A percentile compares a stretch with the other conserved stretches of the same genome.
phyloP scores from a whole-genome alignment of 306 rosid species.

The Senna tora region DNA sequence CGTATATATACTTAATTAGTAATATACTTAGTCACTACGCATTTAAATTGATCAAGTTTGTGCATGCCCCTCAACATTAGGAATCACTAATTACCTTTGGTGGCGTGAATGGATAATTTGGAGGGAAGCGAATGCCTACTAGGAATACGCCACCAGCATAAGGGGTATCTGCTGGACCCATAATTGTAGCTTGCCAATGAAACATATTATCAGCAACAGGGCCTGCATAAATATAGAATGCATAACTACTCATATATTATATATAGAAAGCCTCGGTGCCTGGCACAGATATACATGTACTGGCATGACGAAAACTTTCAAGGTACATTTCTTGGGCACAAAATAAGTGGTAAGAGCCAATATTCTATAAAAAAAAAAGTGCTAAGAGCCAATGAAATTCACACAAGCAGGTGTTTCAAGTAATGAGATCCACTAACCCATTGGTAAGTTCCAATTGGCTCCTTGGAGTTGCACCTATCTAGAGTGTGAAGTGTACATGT shows the following conservation, averaged over 20 bases:
- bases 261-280: background rate
- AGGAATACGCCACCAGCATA: conserved; percentile 57
- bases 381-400: too few relatives aligned
- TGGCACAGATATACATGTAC: background rate
- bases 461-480: too few relatives aligned
- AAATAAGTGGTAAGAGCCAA: background rate
- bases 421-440: too few relatives aligned
- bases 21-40: too few relatives aligned
- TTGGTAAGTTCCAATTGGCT: too few relatives aligned
- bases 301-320: background rate
- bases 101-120: conserved; percentile 64
- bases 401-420: background rate
- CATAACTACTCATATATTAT: background rate
- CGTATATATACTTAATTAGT: too few relatives aligned
- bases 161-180: conserved; percentile 62
- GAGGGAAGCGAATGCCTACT: conserved; percentile 54
- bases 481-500: too few relatives aligned
- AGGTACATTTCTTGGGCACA: background rate
- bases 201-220: conserved; percentile 61
- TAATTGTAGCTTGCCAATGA: conserved; percentile 63
- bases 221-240: conserved; percentile 34
- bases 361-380: too few relatives aligned
- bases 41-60: too few relatives aligned
- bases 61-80: too few relatives aligned
- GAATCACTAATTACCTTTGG: conserved; percentile 45